Percentiles rank a stretch among this genome's conserved stretches.
Conservation (phyloP, 2,329 filamentous ascomycete species). For the Malbranchea cinnamomea region DNA sequence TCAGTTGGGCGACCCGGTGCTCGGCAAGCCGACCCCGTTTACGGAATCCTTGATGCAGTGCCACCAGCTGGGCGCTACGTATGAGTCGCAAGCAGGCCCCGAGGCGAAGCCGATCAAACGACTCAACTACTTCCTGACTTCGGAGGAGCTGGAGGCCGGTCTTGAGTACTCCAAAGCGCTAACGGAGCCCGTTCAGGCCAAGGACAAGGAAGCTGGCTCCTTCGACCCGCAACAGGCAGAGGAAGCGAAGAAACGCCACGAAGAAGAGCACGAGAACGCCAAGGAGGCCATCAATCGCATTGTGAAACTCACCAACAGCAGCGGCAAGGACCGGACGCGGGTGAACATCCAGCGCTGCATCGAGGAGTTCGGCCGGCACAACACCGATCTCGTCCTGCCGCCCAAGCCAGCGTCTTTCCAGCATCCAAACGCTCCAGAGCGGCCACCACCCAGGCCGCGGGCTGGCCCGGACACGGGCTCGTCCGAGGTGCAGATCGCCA, state of each 20-base stretch:
- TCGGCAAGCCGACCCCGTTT: constrained; percentile 67
- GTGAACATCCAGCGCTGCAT: constrained; percentile 76
- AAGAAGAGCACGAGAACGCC: constrained; percentile 49
- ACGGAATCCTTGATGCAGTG: constrained; percentile 61
- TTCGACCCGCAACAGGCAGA: constrained; percentile 25
- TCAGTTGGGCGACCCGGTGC: constrained; percentile 60
- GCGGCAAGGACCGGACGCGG: constrained; percentile 60
- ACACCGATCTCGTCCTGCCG: constrained; percentile 58
- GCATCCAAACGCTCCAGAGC: constrained; percentile 24
- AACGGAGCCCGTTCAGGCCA: constrained; percentile 25
- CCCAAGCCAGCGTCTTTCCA: constrained; percentile 38
- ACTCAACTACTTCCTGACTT: constrained; percentile 63
- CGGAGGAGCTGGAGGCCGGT: constrained; percentile 50
- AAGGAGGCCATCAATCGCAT: constrained; percentile 67
- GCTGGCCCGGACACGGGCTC: constrained; percentile 88
- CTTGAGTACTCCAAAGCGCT: constrained; percentile 54
- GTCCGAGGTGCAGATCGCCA: constrained; percentile 93
- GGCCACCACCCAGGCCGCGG: constrained; percentile 41
- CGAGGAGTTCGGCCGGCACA: constrained; percentile 77
- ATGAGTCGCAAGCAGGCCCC: not conserved
- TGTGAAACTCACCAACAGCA: constrained; percentile 60
- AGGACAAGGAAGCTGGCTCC: constrained; percentile 16
- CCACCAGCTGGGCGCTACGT: constrained; percentile 21
- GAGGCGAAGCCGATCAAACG: constrained; percentile 18
- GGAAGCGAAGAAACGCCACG: constrained; percentile 31